These are phyloP conservation scores for Adansonia madagascariensis DNA, from an alignment of 441 rosid genomes.

Conservation along the genomic window DNA sequence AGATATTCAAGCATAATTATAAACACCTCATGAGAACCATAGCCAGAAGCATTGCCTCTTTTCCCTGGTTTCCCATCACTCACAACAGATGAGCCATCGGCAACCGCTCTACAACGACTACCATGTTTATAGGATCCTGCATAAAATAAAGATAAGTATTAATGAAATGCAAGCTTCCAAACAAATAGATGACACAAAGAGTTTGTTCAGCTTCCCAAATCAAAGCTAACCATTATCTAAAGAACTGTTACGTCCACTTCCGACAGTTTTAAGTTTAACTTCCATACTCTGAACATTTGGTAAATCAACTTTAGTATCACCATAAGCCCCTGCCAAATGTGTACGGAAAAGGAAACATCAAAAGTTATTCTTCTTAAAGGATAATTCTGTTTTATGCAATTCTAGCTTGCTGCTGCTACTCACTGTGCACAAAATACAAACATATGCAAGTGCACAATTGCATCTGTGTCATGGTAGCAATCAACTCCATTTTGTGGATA, in stretches of 20 bases:
- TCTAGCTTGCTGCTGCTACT: background rate
- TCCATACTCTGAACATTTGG: conserved; percentile 40
- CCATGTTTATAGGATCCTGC: conserved; percentile 57
- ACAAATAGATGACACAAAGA: background rate
- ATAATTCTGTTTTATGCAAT: background rate
- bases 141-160: conserved; percentile 12
- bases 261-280: conserved; percentile 31
- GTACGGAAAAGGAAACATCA: conserved; percentile 13
- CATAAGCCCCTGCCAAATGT: conserved; percentile 36
- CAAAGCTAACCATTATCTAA: conserved; percentile 49
- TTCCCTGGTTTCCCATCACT: conserved; percentile 63
- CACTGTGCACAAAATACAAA: background rate
- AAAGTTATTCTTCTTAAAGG: background rate
- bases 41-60: conserved; percentile 58
- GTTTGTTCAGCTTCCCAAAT: background rate
- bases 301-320: conserved; percentile 38
- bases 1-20: conserved; percentile 19
- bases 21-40: conserved; percentile 70
- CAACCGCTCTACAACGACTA: conserved; percentile 59
- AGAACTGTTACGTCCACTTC: conserved; percentile 41
- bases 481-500: background rate
- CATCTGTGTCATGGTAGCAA: background rate
- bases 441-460: background rate
- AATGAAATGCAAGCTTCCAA: background rate
- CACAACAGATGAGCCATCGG: conserved; percentile 41